These are phyloP conservation scores for Aspergillus unguis DNA, from an alignment of 2,329 filamentous ascomycete species.

Conservation along the genomic window DNA sequence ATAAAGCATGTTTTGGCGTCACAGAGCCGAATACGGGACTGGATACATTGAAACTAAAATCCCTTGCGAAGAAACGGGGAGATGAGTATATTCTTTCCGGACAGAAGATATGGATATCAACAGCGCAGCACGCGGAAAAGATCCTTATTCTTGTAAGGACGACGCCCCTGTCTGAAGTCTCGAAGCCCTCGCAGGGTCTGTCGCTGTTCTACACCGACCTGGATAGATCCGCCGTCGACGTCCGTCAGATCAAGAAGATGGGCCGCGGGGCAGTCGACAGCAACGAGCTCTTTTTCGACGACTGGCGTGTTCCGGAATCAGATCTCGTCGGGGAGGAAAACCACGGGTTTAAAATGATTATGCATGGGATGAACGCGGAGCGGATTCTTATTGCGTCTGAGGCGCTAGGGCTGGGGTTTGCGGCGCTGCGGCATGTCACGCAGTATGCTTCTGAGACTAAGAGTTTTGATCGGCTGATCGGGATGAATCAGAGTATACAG, in stretches of 20 bases:
- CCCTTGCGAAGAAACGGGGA: constrained; percentile 33
- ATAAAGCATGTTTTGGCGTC: constrained; percentile 44
- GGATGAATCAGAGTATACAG: constrained; percentile 55
- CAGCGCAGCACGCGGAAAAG: constrained; percentile 45
- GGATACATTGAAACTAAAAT: constrained; percentile 43
- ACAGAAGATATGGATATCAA: constrained; percentile 47
- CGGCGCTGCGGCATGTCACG: constrained; percentile 41
- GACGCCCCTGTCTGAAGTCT: constrained; percentile 41
- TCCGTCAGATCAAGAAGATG: constrained; percentile 48
- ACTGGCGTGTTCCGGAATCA: constrained; percentile 39
- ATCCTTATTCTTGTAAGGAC: constrained; percentile 44
- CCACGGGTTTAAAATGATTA: constrained; percentile 46
- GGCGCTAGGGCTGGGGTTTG: constrained; percentile 46
- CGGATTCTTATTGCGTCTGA: constrained; percentile 37
- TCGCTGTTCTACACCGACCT: constrained; percentile 48
- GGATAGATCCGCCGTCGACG: constrained; percentile 34
- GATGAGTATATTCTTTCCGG: constrained; percentile 39
- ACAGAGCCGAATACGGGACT: constrained; percentile 46
- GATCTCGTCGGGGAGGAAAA: constrained; percentile 44
- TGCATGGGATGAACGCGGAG: constrained; percentile 41
- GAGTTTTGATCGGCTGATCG: constrained; percentile 54
- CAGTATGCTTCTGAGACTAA: constrained; percentile 49
- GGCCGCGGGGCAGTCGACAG: constrained; percentile 45
- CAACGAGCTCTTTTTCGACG: constrained; percentile 46
- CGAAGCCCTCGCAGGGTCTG: constrained; percentile 43